A percentile compares a stretch with the other conserved stretches of the same genome.
phyloP scores from a whole-genome alignment of 371 early-diverging fungal genomes.

The Encephalitozoon romaleae region DNA sequence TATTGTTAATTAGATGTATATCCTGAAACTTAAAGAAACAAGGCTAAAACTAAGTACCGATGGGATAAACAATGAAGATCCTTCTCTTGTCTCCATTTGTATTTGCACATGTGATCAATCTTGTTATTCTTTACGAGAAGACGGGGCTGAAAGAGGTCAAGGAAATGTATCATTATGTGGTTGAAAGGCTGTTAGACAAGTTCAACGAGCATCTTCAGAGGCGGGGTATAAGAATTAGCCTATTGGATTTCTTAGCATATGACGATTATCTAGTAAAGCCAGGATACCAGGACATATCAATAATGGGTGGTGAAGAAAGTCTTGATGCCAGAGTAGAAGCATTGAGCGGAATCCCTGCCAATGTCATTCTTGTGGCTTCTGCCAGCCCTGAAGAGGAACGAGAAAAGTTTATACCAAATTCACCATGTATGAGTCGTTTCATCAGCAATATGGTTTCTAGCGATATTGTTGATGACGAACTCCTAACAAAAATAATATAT shows the following conservation, averaged over 20 bases:
- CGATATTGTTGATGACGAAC: background rate
- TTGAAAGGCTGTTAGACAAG: background rate
- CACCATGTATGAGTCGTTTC: background rate
- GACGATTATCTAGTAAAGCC: background rate
- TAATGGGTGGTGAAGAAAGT: constrained; percentile 2
- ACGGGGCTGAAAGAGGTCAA: background rate
- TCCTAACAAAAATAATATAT: background rate
- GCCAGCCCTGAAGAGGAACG: background rate
- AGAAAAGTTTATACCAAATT: background rate
- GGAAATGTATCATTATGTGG: constrained; percentile 1
- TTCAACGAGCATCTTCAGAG: background rate
- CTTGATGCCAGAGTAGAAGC: background rate
- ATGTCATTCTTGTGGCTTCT: constrained; percentile 17
- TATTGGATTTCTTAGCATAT: background rate
- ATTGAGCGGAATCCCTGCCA: background rate
- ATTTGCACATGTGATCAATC: background rate
- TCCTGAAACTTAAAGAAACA: background rate
- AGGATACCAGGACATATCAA: constrained; percentile 5
- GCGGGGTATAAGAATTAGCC: background rate
- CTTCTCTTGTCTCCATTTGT: background rate
- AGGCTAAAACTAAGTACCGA: background rate
- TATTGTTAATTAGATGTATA: background rate
- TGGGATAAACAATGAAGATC: constrained; percentile 2
- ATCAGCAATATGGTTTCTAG: constrained; percentile 3
- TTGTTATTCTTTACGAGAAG: constrained; percentile 1